Conservation (phyloP, 306 rosid genomes). For the Parietaria judaica region DNA sequence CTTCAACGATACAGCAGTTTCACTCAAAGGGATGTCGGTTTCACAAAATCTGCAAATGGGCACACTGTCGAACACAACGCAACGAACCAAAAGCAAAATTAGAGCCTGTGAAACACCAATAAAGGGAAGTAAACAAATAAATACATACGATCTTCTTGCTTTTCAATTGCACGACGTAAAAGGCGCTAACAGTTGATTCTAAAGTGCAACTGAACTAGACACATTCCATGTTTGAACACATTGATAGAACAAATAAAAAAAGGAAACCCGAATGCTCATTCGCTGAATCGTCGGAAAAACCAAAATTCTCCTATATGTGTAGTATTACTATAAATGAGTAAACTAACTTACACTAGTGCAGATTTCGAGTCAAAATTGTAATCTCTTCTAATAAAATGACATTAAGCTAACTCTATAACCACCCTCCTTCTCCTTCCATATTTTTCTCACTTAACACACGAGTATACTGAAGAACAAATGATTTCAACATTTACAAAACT, state of each 20-base stretch:
- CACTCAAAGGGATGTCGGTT: constrained; percentile 23
- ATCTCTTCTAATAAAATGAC: too few relatives aligned
- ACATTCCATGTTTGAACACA: background rate
- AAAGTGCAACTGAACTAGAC: background rate
- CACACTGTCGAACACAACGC: background rate
- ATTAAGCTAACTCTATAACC: too few relatives aligned
- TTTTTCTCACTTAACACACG: background rate
- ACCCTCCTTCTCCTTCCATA: background rate
- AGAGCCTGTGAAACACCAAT: background rate
- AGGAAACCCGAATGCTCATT: background rate
- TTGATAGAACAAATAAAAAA: background rate
- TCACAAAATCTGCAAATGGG: constrained; percentile 31
- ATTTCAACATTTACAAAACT: background rate
- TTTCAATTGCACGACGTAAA: background rate
- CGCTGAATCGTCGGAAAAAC: background rate
- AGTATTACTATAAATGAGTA: background rate
- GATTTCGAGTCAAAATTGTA: background rate
- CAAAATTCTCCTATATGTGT: background rate
- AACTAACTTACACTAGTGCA: background rate
- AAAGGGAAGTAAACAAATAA: background rate
- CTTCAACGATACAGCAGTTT: background rate
- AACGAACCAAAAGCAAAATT: background rate
- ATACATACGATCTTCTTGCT: background rate
- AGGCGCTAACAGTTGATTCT: background rate
- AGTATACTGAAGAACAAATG: background rate